phyloP scores from a whole-genome alignment of 352 stramenopile species.

The Globisporangium emineosum region DNA sequence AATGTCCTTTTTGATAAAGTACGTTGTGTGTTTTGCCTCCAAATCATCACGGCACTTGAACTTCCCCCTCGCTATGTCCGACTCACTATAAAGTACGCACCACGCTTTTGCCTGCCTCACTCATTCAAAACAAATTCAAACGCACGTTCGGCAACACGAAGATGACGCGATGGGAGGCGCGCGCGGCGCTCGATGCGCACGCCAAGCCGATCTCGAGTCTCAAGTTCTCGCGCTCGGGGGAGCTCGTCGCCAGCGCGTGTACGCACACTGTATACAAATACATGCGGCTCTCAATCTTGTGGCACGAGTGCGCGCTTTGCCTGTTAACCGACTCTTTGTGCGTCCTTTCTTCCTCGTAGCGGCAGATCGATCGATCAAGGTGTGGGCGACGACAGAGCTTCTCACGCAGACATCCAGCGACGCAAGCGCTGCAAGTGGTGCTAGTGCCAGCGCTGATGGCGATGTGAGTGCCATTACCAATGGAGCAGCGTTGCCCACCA shows the following conservation, averaged over 20 bases:
- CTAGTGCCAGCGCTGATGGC: not conserved
- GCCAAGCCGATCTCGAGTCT: constrained; percentile 73
- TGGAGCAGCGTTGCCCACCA: too few species aligned
- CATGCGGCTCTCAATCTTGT: not conserved
- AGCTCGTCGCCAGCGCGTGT: constrained; percentile 68
- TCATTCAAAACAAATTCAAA: not conserved
- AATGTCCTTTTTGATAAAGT: too few species aligned
- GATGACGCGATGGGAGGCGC: constrained; percentile 11
- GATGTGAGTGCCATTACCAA: not conserved
- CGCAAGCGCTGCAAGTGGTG: not conserved
- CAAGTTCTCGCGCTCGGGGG: constrained; percentile 56
- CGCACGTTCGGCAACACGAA: not conserved
- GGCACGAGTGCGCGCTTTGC: not conserved
- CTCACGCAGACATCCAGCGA: constrained; percentile 12
- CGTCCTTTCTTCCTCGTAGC: constrained; percentile 29
- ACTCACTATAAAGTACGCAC: not conserved
- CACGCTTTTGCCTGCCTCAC: not conserved
- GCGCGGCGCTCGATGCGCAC: constrained; percentile 34
- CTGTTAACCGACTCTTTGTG: constrained; percentile 3
- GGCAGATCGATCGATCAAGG: constrained; percentile 70
- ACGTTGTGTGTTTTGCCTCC: too few species aligned
- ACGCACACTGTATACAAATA: constrained; percentile 9
- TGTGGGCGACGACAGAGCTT: constrained; percentile 49
- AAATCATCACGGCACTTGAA: too few species aligned
- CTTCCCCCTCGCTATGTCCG: too few species aligned